Evolutionary conservation across 441 rosid species (phyloP).

Genomic region (Metrosideros polymorpha): DNA sequence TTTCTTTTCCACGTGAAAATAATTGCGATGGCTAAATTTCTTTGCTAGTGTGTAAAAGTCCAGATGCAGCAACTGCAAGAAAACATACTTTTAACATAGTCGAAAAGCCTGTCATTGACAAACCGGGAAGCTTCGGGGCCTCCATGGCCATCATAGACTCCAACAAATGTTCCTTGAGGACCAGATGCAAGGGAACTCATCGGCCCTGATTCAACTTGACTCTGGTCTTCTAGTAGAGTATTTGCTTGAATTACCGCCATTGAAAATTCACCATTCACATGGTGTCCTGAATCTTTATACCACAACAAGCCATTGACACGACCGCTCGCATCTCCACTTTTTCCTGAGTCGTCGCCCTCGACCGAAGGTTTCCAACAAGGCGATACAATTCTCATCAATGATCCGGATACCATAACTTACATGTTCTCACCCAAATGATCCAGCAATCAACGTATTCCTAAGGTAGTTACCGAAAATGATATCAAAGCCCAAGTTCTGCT

Average conservation of each 20-base stretch:
- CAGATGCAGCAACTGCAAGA: neutral
- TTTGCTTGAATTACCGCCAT: slow-evolving; percentile 97
- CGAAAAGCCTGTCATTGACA: slow-evolving; percentile 59
- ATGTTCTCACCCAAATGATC: slow-evolving; percentile 67
- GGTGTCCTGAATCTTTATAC: slow-evolving; percentile 73
- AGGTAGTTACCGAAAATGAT: slow-evolving; percentile 24
- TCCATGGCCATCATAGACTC: slow-evolving; percentile 98
- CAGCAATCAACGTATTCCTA: slow-evolving; percentile 45
- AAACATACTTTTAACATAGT: slow-evolving; percentile 54
- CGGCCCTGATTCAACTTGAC: slow-evolving; percentile 92
- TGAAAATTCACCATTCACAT: slow-evolving; percentile 68
- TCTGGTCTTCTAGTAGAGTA: slow-evolving; percentile 57
- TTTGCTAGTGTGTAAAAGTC: neutral
- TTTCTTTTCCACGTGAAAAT: neutral
- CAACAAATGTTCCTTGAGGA: slow-evolving; percentile 86
- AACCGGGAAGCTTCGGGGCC: slow-evolving; percentile 83
- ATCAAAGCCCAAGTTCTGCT: slow-evolving; percentile 22
- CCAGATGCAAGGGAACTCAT: slow-evolving; percentile 59
- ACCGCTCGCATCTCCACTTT: slow-evolving; percentile 39
- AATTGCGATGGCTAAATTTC: neutral
- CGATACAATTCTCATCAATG: slow-evolving; percentile 58
- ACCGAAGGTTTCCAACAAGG: slow-evolving; percentile 87
- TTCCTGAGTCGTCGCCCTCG: slow-evolving; percentile 56
- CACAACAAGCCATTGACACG: slow-evolving; percentile 71
- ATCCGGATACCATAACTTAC: slow-evolving; percentile 74